Conservation (phyloP, 2,329 filamentous ascomycete genomes). For the Talaromyces sp. region DNA sequence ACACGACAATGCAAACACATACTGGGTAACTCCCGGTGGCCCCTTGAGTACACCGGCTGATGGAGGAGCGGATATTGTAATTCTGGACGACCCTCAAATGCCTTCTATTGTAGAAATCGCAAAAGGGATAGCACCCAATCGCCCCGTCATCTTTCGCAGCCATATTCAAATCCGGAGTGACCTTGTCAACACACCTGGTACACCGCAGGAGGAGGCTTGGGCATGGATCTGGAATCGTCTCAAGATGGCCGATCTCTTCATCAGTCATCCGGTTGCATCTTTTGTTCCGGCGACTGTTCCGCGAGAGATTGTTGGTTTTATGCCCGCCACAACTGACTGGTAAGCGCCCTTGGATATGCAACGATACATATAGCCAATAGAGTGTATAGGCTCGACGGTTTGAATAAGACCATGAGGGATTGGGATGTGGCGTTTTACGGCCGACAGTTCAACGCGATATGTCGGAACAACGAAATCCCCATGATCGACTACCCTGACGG, state of each 20-base stretch:
- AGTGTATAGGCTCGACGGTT: slow-evolving; percentile 34
- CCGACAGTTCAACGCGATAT: slow-evolving; percentile 63
- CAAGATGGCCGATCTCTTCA: slow-evolving; percentile 67
- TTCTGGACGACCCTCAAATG: slow-evolving; percentile 84
- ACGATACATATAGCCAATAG: background rate
- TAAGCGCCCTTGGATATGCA: slow-evolving; percentile 44
- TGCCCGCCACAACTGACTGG: slow-evolving; percentile 80
- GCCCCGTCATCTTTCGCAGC: slow-evolving; percentile 73
- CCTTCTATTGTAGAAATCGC: slow-evolving; percentile 70
- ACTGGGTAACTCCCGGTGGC: slow-evolving; percentile 65
- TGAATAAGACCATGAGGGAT: slow-evolving; percentile 11
- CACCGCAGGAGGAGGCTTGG: slow-evolving; percentile 70
- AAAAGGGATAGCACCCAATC: slow-evolving; percentile 63
- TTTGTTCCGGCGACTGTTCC: slow-evolving; percentile 70
- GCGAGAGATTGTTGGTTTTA: slow-evolving; percentile 61
- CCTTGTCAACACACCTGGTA: slow-evolving; percentile 56
- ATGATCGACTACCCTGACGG: slow-evolving; percentile 46
- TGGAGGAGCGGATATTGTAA: slow-evolving; percentile 69
- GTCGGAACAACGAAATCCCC: slow-evolving; percentile 51
- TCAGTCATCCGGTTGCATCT: slow-evolving; percentile 70
- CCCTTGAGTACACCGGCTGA: slow-evolving; percentile 60
- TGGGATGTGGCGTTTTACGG: slow-evolving; percentile 67
- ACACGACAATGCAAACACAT: slow-evolving; percentile 64
- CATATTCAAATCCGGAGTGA: slow-evolving; percentile 80
- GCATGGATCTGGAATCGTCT: slow-evolving; percentile 68